Evolutionary conservation across 1,284 basidiomycete genomes (phyloP).

Genomic region (Naganishia sp.): DNA sequence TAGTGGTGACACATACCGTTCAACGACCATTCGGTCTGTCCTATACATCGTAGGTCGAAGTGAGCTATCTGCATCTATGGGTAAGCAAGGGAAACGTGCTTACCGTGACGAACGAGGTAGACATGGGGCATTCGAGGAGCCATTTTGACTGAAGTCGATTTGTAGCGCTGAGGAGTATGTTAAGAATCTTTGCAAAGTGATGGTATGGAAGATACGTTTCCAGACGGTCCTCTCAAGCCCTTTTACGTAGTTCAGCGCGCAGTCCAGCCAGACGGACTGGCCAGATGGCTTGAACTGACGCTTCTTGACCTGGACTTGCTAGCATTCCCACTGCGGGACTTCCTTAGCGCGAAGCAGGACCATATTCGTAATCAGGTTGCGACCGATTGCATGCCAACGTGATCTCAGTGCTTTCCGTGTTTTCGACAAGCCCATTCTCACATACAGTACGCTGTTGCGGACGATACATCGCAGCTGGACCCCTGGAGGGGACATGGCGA

Average conservation of each 20-base stretch:
- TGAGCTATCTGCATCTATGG: neutral
- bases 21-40: constrained; percentile 92
- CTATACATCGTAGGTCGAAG: constrained; percentile 52
- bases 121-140: constrained; percentile 54
- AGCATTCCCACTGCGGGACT: too few species aligned
- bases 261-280: too few species aligned
- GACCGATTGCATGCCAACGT: neutral
- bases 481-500: too few species aligned
- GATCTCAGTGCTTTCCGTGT: too few species aligned
- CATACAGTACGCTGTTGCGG: too few species aligned
- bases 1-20: constrained; percentile 60
- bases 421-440: too few species aligned
- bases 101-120: constrained; percentile 53
- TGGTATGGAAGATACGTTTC: too few species aligned
- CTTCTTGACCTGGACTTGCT: neutral
- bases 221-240: too few species aligned
- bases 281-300: neutral
- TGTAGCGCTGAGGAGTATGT: too few species aligned
- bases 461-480: too few species aligned
- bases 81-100: constrained; percentile 6
- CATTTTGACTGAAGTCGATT: constrained; percentile 28
- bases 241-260: too few species aligned
- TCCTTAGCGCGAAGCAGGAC: neutral
- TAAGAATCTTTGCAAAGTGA: too few species aligned
- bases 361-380: constrained; percentile 7